Percentiles rank a stretch among this genome's conserved stretches.
Conservation (phyloP, 192 early-diverging fungal genomes). For the Entomortierella chlamydospora region DNA sequence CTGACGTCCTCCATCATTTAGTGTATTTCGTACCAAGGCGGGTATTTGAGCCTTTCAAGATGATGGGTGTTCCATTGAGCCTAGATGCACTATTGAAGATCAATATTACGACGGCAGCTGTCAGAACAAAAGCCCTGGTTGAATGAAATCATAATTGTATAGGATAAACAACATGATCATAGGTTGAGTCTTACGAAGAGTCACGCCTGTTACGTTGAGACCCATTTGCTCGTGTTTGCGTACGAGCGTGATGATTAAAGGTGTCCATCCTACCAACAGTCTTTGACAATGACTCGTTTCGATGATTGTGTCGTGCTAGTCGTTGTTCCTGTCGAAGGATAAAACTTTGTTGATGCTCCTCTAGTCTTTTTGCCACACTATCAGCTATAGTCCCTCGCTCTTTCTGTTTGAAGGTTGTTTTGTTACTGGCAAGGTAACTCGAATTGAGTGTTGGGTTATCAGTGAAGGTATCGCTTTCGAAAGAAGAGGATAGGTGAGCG, state of each 20-base stretch:
- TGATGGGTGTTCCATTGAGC: constrained; percentile 10
- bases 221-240: constrained; percentile 24
- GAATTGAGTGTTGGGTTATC: constrained; percentile 14
- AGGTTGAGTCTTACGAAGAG: constrained; percentile 16
- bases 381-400: constrained; percentile 7
- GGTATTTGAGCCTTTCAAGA: constrained; percentile 48
- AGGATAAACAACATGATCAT: background rate
- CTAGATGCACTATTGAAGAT: background rate
- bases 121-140: background rate
- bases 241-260: constrained; percentile 14
- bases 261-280: constrained; percentile 23
- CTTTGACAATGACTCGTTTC: constrained; percentile 17
- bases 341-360: constrained; percentile 15
- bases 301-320: constrained; percentile 32
- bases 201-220: constrained; percentile 21
- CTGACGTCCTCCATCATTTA: background rate
- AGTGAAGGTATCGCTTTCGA: constrained; percentile 22
- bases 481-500: constrained; percentile 3
- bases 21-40: constrained; percentile 30
- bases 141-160: background rate
- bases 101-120: background rate
- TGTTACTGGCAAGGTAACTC: constrained; percentile 18
- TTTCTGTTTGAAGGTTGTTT: constrained; percentile 21
- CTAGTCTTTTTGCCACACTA: constrained; percentile 9
- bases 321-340: constrained; percentile 37